Evolutionary conservation across 202 grass and related monocot genomes (phyloP).

Genomic region (Schoenoplectus triqueter): DNA sequence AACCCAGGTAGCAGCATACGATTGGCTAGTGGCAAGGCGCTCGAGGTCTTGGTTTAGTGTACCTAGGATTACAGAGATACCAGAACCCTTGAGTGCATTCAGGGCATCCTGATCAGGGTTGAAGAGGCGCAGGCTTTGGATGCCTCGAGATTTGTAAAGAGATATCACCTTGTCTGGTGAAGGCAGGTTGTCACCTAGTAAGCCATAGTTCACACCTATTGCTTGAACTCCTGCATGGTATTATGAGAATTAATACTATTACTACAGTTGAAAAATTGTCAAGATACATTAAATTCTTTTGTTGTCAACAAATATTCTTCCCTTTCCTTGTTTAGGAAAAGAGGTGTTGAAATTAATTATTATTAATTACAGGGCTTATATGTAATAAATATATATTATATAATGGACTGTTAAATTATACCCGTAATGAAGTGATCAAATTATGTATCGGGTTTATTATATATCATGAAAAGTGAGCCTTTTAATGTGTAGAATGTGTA

Average conservation of each 20-base stretch:
- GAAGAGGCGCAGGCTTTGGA: constrained; percentile 72
- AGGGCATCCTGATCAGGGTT: constrained; percentile 66
- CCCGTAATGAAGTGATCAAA: too few relatives aligned
- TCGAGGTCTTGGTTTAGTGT: constrained; percentile 78
- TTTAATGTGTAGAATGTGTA: too few relatives aligned
- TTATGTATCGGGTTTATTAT: too few relatives aligned
- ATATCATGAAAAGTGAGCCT: too few relatives aligned
- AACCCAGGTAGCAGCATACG: constrained; percentile 71
- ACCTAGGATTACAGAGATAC: constrained; percentile 74
- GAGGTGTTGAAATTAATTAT: too few relatives aligned
- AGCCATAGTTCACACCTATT: constrained; percentile 85
- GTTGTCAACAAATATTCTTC: not conserved
- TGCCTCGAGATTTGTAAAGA: constrained; percentile 55
- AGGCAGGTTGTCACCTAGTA: constrained; percentile 72
- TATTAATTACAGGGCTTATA: too few relatives aligned
- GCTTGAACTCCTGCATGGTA: constrained; percentile 54
- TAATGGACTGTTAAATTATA: too few relatives aligned
- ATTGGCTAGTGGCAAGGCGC: constrained; percentile 48
- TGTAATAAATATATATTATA: too few relatives aligned
- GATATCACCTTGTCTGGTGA: constrained; percentile 73
- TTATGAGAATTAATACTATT: not conserved
- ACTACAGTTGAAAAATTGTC: not conserved
- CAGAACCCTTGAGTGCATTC: constrained; percentile 56
- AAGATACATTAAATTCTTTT: not conserved
- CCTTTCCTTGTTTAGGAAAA: not conserved